phyloP scores from a whole-genome alignment of 2,329 filamentous ascomycete genomes.

The Monosporascus sp. region DNA sequence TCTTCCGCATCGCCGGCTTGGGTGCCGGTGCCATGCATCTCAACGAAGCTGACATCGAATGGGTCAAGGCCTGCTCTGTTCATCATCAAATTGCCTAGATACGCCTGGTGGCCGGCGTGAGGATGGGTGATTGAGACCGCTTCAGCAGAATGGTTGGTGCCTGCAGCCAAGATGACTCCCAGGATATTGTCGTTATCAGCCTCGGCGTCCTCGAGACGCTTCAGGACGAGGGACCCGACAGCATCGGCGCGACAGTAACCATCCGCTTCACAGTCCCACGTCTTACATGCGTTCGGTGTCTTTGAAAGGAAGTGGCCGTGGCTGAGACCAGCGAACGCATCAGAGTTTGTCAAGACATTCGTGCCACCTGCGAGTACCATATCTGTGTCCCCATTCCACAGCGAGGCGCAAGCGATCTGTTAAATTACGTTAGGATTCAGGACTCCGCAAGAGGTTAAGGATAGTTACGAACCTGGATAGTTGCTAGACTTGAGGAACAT shows the following conservation, averaged over 20 bases:
- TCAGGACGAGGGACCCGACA: conserved; percentile 16
- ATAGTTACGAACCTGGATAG: no score
- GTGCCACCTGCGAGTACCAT: conserved; percentile 40
- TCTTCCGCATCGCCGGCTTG: conserved; percentile 65
- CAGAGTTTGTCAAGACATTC: conserved; percentile 41
- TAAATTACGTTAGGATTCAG: no score
- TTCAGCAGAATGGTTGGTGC: conserved; percentile 59
- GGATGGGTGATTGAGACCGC: conserved; percentile 67
- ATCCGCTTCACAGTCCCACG: conserved; percentile 12
- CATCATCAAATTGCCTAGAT: conserved; percentile 52
- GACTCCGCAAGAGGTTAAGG: no score
- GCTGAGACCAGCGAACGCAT: conserved; percentile 56
- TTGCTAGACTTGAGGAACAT: conserved; percentile 19
- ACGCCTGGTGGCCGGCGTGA: conserved; percentile 56
- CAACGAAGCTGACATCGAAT: conserved; percentile 53
- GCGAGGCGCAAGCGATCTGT: no score
- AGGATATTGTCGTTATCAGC: conserved; percentile 61
- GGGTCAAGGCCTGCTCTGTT: conserved; percentile 52
- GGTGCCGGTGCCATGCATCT: conserved; percentile 67
- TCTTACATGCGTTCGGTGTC: conserved; percentile 12
- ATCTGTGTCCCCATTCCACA: conserved; percentile 58
- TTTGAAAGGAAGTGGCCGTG: conserved; percentile 48
- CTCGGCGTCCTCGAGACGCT: conserved; percentile 21
- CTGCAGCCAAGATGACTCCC: conserved; percentile 44
- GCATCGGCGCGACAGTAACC: conserved; percentile 20